Percentiles rank a stretch among this genome's conserved stretches.
These are phyloP conservation scores for Sistotremastrum niveocremeum DNA, from an alignment of 768 basidiomycete species.

Conservation along the genomic window DNA sequence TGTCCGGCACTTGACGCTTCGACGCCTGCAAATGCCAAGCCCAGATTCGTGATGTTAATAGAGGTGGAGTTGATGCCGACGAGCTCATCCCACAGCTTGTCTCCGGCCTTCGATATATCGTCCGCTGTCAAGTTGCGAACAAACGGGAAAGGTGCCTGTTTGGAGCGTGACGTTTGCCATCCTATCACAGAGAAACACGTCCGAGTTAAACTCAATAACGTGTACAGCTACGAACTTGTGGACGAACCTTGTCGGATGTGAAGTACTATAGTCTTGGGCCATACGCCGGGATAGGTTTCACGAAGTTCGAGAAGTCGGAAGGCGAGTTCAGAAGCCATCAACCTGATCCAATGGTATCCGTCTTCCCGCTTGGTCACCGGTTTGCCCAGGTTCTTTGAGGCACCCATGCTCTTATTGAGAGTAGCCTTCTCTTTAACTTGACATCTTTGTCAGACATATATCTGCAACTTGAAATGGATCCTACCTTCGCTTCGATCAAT, in stretches of 20 bases:
- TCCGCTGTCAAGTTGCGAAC: slow-evolving; percentile 61
- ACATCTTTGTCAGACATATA: neutral
- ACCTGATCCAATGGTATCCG: slow-evolving; percentile 82
- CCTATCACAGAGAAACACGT: slow-evolving; percentile 26
- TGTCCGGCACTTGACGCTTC: slow-evolving; percentile 69
- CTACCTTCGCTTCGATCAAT: slow-evolving; percentile 82
- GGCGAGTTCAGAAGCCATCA: slow-evolving; percentile 83
- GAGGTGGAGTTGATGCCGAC: slow-evolving; percentile 33
- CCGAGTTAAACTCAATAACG: neutral
- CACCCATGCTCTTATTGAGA: slow-evolving; percentile 84
- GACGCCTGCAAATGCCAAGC: slow-evolving; percentile 66
- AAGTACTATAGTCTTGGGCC: slow-evolving; percentile 88
- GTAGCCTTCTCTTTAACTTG: slow-evolving; percentile 76
- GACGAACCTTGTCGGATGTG: slow-evolving; percentile 54
- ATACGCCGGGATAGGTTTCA: slow-evolving; percentile 52
- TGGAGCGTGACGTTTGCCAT: slow-evolving; percentile 54
- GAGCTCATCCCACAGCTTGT: slow-evolving; percentile 79
- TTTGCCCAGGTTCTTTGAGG: slow-evolving; percentile 85
- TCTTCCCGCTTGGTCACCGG: slow-evolving; percentile 61
- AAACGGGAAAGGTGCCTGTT: slow-evolving; percentile 83
- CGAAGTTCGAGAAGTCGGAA: slow-evolving; percentile 76
- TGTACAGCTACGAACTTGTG: neutral
- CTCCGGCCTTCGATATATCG: slow-evolving; percentile 57
- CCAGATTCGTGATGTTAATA: slow-evolving; percentile 61
- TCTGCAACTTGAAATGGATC: slow-evolving; percentile 2